Evolutionary conservation across 2,329 filamentous ascomycete species (phyloP).

Genomic region (Penicillium sp.): DNA sequence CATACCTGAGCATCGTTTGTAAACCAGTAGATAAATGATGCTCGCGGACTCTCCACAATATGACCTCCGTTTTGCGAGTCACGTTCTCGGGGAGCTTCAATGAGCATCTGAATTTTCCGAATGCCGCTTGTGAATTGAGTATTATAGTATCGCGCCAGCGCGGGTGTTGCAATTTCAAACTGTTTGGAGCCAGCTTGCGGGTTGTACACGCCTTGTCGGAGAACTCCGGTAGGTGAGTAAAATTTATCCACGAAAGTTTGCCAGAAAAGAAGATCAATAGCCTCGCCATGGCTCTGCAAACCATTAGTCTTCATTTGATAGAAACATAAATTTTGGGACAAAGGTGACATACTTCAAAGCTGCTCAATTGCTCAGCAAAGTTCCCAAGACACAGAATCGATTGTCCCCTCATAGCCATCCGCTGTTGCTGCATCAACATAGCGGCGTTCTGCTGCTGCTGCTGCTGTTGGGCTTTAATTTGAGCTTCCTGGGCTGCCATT

Average conservation of each 20-base stretch:
- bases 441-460: slow-evolving; percentile 41
- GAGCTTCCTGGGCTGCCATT: slow-evolving; percentile 46
- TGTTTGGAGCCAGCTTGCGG: slow-evolving; percentile 69
- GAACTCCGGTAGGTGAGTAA: slow-evolving; percentile 77
- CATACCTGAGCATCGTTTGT: slow-evolving; percentile 79
- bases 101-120: slow-evolving; percentile 80
- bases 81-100: slow-evolving; percentile 70
- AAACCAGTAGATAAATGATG: slow-evolving; percentile 89
- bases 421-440: slow-evolving; percentile 45
- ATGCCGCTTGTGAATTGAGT: slow-evolving; percentile 89
- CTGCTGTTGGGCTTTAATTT: slow-evolving; percentile 47
- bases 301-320: slow-evolving; percentile 20
- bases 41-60: slow-evolving; percentile 75
- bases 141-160: slow-evolving; percentile 85
- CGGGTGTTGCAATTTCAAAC: slow-evolving; percentile 83
- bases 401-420: slow-evolving; percentile 46
- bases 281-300: slow-evolving; percentile 60
- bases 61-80: slow-evolving; percentile 67
- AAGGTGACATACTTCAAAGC: slow-evolving; percentile 59
- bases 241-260: slow-evolving; percentile 77
- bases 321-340: not conserved
- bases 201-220: slow-evolving; percentile 71
- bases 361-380: slow-evolving; percentile 62
- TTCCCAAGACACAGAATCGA: slow-evolving; percentile 59
- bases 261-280: slow-evolving; percentile 78